Evolutionary conservation across 352 stramenopile species (phyloP).

Genomic region (Phytophthora gonapodyides): DNA sequence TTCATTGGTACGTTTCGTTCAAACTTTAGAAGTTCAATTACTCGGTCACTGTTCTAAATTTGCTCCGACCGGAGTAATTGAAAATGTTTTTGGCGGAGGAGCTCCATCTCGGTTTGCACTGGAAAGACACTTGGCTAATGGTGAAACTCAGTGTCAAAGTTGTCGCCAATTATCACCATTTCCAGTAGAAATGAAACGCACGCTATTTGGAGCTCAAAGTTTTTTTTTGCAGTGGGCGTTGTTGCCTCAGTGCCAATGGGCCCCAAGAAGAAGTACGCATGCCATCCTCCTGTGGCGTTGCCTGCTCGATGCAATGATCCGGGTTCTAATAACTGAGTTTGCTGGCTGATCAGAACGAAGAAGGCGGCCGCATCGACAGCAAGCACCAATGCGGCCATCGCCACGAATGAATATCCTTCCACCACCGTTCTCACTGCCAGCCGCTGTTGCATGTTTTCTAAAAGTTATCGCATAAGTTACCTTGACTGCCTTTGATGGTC

Average conservation of each 20-base stretch:
- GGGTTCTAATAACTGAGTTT: not conserved
- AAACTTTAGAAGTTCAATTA: no score
- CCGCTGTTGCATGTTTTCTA: conserved; percentile 1
- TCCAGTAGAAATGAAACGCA: not conserved
- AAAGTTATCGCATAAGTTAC: conserved; percentile 4
- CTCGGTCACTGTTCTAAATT: no score
- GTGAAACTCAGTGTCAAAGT: no score
- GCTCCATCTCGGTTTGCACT: no score
- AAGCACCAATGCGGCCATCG: conserved; percentile 54
- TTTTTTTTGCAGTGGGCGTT: no score
- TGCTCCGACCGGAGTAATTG: no score
- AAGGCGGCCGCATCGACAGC: conserved; percentile 19
- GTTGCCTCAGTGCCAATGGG: conserved; percentile 32
- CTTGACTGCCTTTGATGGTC: conserved; percentile 27
- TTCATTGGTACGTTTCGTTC: no score
- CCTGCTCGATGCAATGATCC: no score
- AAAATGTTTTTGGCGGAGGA: no score
- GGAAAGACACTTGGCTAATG: no score
- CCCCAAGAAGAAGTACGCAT: conserved; percentile 47
- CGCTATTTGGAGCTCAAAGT: conserved; percentile 13
- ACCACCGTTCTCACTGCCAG: not conserved
- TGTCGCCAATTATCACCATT: no score
- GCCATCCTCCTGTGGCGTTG: not conserved
- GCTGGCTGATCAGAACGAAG: conserved; percentile 28
- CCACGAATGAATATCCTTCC: conserved; percentile 78